Percentiles rank a stretch among this genome's conserved stretches.
These are phyloP conservation scores for Botryosphaeria dothidea DNA, from an alignment of 2,329 filamentous ascomycete species.

Conservation along the genomic window DNA sequence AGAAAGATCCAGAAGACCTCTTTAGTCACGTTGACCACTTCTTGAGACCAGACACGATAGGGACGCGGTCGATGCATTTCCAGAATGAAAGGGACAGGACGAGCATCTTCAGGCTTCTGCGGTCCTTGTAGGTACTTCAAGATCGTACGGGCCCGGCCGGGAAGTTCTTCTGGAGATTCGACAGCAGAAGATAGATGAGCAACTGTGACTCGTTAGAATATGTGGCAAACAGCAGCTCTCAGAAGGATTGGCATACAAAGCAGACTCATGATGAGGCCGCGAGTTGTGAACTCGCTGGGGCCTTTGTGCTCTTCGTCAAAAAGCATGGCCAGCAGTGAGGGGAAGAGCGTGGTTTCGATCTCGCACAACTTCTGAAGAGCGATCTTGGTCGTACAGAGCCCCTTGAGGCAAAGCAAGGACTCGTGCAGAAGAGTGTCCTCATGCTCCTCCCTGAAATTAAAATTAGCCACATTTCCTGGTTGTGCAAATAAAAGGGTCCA, in stretches of 20 bases:
- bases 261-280: slow-evolving; percentile 84
- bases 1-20: slow-evolving; percentile 99
- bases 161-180: slow-evolving; percentile 53
- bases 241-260: slow-evolving; percentile 56
- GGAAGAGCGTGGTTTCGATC: slow-evolving; percentile 80
- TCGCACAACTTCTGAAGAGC: slow-evolving; percentile 79
- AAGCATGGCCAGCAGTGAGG: slow-evolving; percentile 81
- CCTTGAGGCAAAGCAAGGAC: slow-evolving; percentile 88
- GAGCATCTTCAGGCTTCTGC: slow-evolving; percentile 68
- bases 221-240: neutral
- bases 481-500: neutral
- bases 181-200: slow-evolving; percentile 73
- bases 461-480: slow-evolving; percentile 28
- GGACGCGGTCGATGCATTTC: slow-evolving; percentile 86
- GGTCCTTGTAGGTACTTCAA: slow-evolving; percentile 80
- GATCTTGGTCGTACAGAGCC: slow-evolving; percentile 85
- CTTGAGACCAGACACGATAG: slow-evolving; percentile 92
- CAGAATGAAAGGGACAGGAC: slow-evolving; percentile 80
- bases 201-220: slow-evolving; percentile 44
- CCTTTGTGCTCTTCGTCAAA: slow-evolving; percentile 99
- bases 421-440: slow-evolving; percentile 93
- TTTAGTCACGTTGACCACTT: slow-evolving; percentile 89
- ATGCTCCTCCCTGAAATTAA: slow-evolving; percentile 74
- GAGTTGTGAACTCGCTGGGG: slow-evolving; percentile 92
- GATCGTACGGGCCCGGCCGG: slow-evolving; percentile 70